Base-by-base conservation (phyloP, 768 basidiomycete genomes). In the Leccinellum albellum region DNA sequence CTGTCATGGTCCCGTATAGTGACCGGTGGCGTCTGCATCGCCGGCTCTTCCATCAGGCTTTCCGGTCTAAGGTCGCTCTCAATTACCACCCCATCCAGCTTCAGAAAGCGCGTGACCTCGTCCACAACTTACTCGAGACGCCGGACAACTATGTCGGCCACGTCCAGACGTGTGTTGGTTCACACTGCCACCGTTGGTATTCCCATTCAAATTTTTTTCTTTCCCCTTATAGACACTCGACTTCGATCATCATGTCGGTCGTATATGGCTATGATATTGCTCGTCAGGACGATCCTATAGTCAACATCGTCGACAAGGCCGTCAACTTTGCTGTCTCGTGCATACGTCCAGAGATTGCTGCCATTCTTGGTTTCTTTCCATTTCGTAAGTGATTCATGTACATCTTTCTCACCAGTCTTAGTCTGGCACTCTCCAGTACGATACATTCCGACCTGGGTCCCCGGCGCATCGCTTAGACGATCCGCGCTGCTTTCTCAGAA, bases 361-460 rank as follows among this genome's bases (percentile, higher is more conserved):
- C 69, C 15, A 46, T 75, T 20, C 70, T 78, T 6, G 76, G 76
- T 3, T 70, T 74, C 33, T 73, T 72, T 44, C 70, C 60, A 42
- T 78, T 58, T 68, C 67, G 75, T 76, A 59, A 51, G 66, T 53
- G 58, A 23, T n/a, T n/a, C 44, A 21, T 40, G 37, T 6, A n/a
- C 33, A 21, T 32, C 13, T 26, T 35, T 42, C 2, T 4, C 33
- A 48, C 23, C 15, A 2, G 4, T 48, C 23, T 44, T 2, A 55
- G 7, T 29, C 48, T 10, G 4, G 6, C n/a, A 9, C 26, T 24
- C 20, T 20, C 6, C 47, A 76, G 74, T 78, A 28, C 66, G 63
- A 44, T 60, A 72, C 32, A 58, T 78, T 15, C 77, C 77, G 4
- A 46, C 69, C 3, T 79, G 77, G 77, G 56, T 76, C 33, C 77